These are phyloP conservation scores for Morella rubra DNA, from an alignment of 306 rosid species.

Conservation along the genomic window DNA sequence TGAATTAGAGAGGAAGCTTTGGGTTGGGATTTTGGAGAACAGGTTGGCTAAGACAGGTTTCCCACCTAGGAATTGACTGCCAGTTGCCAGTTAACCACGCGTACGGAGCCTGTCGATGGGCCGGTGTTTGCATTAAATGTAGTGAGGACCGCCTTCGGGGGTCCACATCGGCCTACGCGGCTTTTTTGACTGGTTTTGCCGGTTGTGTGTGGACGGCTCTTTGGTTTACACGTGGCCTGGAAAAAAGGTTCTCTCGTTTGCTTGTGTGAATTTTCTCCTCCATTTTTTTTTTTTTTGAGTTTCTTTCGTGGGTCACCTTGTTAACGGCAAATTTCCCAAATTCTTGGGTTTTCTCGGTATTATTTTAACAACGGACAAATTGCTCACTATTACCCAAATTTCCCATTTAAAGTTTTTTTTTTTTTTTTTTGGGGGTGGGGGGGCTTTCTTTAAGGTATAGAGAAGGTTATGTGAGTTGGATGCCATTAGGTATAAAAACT, in stretches of 20 bases:
- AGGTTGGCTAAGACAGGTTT: slow-evolving; percentile 60
- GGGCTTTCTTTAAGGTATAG: background rate
- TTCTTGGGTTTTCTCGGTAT: background rate
- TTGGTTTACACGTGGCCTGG: slow-evolving; percentile 44
- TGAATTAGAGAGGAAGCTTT: background rate
- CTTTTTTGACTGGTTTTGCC: slow-evolving; percentile 64
- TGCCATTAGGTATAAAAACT: too few species aligned
- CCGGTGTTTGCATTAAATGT: slow-evolving; percentile 50
- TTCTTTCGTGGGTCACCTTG: slow-evolving; percentile 16
- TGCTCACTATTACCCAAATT: background rate
- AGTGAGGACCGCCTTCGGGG: slow-evolving; percentile 38
- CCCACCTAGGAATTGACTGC: slow-evolving; percentile 60
- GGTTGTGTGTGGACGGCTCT: slow-evolving; percentile 44
- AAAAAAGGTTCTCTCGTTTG: slow-evolving; percentile 16
- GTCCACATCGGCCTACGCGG: slow-evolving; percentile 52
- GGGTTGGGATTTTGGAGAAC: slow-evolving; percentile 68
- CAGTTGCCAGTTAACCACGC: slow-evolving; percentile 48
- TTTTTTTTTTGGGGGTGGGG: background rate
- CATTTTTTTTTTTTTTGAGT: background rate
- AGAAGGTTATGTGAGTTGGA: background rate
- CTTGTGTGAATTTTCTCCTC: slow-evolving; percentile 37
- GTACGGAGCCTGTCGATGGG: slow-evolving; percentile 39
- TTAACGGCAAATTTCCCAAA: background rate
- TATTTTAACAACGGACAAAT: background rate
- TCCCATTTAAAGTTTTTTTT: background rate